A percentile compares a stretch with the other conserved stretches of the same genome.
These are phyloP conservation scores for Sugiyamaella grinbergsii DNA, from an alignment of 1,139 yeast genomes.

Conservation along the genomic window DNA sequence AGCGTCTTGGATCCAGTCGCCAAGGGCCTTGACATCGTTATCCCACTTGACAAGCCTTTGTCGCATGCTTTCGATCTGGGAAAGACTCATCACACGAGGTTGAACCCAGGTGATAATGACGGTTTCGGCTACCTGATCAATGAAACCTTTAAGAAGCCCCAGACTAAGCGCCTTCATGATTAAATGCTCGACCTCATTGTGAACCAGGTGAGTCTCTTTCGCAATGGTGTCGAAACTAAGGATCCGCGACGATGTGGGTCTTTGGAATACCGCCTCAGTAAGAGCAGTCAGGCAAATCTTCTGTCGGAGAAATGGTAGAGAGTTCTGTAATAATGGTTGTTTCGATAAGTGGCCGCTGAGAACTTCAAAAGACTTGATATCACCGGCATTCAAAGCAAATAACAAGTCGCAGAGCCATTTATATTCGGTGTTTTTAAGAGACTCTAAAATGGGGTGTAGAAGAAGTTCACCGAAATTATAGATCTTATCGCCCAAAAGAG, in stretches of 20 bases:
- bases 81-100: conserved; percentile 84
- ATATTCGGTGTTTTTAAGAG: conserved; percentile 55
- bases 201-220: conserved; percentile 64
- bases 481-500: conserved; percentile 85
- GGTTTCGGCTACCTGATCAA: conserved; percentile 79
- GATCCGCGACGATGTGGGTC: conserved; percentile 72
- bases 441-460: conserved; percentile 78
- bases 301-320: conserved; percentile 74
- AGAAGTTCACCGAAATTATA: conserved; percentile 95
- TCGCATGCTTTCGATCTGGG: conserved; percentile 77
- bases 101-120: conserved; percentile 92
- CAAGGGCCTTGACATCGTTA: conserved; percentile 65
- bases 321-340: conserved; percentile 61
- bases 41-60: conserved; percentile 79
- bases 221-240: conserved; percentile 76
- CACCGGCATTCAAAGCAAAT: conserved; percentile 74
- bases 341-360: conserved; percentile 49
- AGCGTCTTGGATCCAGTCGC: conserved; percentile 56
- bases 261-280: conserved; percentile 80
- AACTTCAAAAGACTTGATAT: conserved; percentile 61
- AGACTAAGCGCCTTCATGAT: conserved; percentile 89
- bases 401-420: conserved; percentile 76
- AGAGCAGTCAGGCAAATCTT: conserved; percentile 91
- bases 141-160: conserved; percentile 78
- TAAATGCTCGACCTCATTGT: conserved; percentile 81